A percentile compares a stretch with the other conserved stretches of the same genome.
Conservation (phyloP, 1,139 yeast genomes). For the Protomyces inouyei region DNA sequence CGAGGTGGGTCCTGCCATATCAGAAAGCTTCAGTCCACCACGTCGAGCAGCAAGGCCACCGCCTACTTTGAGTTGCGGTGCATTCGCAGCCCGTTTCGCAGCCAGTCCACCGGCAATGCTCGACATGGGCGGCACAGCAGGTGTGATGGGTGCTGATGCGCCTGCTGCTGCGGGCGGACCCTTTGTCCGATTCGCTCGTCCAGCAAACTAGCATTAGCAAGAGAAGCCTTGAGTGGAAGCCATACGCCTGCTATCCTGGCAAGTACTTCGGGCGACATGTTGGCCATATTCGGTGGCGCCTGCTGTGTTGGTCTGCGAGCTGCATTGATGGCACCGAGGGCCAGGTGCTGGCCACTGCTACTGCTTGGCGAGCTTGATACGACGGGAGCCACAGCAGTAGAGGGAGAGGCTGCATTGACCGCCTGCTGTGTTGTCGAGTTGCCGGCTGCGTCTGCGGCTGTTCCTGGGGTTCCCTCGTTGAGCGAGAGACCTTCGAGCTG, state of each 20-base stretch:
- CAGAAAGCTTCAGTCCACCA: slow-evolving; percentile 3
- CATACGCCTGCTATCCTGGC: slow-evolving; percentile 15
- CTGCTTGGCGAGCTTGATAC: neutral
- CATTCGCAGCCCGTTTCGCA: slow-evolving; percentile 12
- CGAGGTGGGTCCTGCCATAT: slow-evolving; percentile 11
- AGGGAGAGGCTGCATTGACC: neutral
- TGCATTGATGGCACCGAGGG: slow-evolving; percentile 23
- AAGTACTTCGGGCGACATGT: slow-evolving; percentile 10
- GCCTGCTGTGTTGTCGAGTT: too few species aligned
- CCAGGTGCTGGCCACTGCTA: slow-evolving; percentile 16
- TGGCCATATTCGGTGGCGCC: neutral
- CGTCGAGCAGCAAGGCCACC: slow-evolving; percentile 18
- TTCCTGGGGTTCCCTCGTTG: neutral
- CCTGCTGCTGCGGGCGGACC: slow-evolving; percentile 1
- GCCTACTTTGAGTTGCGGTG: slow-evolving; percentile 10
- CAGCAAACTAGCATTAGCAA: slow-evolving; percentile 14
- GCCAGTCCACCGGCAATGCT: slow-evolving; percentile 10
- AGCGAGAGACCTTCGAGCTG: neutral
- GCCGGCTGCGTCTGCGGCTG: neutral
- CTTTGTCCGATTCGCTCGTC: slow-evolving; percentile 2
- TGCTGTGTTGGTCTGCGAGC: slow-evolving; percentile 10
- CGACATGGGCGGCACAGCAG: neutral
- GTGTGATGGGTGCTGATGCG: neutral
- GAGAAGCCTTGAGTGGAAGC: neutral
- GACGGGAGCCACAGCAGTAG: neutral